Percentiles rank a stretch among this genome's conserved stretches.
Conservation (phyloP, 176 grass and related monocot species). For the Dendrocalamus sinicus region DNA sequence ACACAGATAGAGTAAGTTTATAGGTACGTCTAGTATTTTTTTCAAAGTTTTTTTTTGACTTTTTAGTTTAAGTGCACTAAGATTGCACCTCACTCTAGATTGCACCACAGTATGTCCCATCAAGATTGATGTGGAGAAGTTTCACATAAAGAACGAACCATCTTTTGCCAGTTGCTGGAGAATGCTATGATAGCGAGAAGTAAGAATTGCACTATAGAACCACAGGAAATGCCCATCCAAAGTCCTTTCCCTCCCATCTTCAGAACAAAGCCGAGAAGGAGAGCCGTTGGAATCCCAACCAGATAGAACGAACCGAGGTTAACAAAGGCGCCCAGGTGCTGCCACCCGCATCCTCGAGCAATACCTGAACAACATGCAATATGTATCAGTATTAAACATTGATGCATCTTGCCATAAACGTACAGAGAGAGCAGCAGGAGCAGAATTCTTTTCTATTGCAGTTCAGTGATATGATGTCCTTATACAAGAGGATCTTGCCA, state of each 20-base stretch:
- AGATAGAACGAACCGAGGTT: conserved; percentile 87
- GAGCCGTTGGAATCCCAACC: conserved; percentile 67
- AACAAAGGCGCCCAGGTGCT: conserved; percentile 86
- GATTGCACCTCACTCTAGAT: no score
- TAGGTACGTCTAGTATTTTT: no score
- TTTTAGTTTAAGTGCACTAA: no score
- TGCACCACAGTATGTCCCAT: no score
- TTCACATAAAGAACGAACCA: conserved; percentile 50
- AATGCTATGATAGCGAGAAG: conserved; percentile 64
- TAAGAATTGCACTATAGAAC: conserved; percentile 63
- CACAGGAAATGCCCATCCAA: conserved; percentile 79
- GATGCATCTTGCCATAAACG: not conserved
- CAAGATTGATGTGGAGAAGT: not conserved
- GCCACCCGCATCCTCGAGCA: conserved; percentile 87
- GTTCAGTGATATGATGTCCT: not conserved
- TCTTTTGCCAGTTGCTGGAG: conserved; percentile 84
- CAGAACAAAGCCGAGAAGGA: conserved; percentile 66
- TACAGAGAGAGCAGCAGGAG: not conserved
- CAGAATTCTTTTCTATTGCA: not conserved
- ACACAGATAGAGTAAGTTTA: no score
- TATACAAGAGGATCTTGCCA: not conserved
- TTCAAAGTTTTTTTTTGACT: no score
- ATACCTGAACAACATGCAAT: conserved; percentile 51
- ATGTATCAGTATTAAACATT: not conserved
- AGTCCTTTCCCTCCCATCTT: conserved; percentile 77